Evolutionary conservation across 2,329 filamentous ascomycete genomes (phyloP).

Genomic region (Fusarium domesticum): DNA sequence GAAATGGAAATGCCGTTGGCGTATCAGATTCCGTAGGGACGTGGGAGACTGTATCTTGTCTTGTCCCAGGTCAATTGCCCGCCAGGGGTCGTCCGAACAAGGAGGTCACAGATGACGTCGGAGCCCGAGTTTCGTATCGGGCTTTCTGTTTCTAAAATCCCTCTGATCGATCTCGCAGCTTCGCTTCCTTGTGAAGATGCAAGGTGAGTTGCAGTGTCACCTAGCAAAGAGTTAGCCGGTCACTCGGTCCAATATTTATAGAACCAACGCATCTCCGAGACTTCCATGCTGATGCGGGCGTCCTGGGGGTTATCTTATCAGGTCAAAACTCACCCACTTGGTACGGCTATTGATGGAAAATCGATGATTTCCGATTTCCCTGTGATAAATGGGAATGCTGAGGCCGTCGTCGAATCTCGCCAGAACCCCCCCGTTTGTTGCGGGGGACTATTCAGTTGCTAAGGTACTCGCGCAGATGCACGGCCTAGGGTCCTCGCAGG

Average conservation of each 20-base stretch:
- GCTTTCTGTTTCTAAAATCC: background rate
- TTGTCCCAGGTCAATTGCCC: constrained; percentile 13
- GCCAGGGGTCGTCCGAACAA: constrained; percentile 20
- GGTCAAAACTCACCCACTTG: constrained; percentile 11
- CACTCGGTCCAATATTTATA: background rate
- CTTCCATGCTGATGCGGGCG: constrained; percentile 1
- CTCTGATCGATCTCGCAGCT: constrained; percentile 4
- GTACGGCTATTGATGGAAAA: constrained; percentile 16
- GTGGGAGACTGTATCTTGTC: constrained; percentile 5
- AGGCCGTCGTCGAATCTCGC: constrained; percentile 16
- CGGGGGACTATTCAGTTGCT: constrained; percentile 13
- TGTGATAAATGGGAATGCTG: constrained; percentile 10
- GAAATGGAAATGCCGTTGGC: constrained; percentile 19
- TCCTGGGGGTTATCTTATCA: constrained; percentile 10
- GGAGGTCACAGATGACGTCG: constrained; percentile 20
- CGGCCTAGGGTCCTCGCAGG: constrained; percentile 2
- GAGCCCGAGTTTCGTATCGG: constrained; percentile 7
- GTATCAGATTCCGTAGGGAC: constrained; percentile 13
- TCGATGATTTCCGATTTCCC: constrained; percentile 14
- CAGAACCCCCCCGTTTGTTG: constrained; percentile 14
- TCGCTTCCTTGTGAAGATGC: constrained; percentile 11
- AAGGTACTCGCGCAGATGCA: constrained; percentile 5
- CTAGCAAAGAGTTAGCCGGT: background rate
- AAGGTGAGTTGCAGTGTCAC: background rate
- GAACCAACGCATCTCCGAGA: background rate